Evolutionary conservation across 2,329 filamentous ascomycete genomes (phyloP).

Genomic region (Diplocarpon mali): DNA sequence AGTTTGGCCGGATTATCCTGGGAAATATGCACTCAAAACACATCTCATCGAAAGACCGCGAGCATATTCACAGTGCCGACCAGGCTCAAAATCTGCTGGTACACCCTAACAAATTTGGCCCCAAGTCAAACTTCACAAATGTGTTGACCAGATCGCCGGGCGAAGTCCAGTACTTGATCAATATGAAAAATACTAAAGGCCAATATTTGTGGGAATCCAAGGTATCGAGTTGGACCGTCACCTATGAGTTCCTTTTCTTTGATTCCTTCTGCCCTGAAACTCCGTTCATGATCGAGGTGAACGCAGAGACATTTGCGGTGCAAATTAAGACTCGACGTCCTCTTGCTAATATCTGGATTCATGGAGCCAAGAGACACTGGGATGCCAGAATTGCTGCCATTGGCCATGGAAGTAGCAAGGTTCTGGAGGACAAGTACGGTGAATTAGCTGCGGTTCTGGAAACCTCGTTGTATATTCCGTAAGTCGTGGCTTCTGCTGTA

Average conservation of each 20-base stretch:
- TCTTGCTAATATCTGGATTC: conserved; percentile 20
- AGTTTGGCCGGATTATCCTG: conserved; percentile 23
- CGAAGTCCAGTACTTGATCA: conserved; percentile 19
- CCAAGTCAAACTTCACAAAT: conserved; percentile 18
- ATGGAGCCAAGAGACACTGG: conserved; percentile 25
- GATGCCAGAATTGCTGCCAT: conserved; percentile 21
- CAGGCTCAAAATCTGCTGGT: conserved; percentile 2
- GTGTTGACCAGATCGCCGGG: conserved; percentile 18
- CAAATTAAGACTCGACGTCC: conserved; percentile 10
- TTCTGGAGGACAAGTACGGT: conserved; percentile 11
- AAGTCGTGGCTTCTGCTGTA: conserved; percentile 6
- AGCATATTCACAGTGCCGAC: neutral
- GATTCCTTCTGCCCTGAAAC: conserved; percentile 7
- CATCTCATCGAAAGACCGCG: neutral
- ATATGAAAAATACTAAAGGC: conserved; percentile 16
- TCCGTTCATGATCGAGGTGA: conserved; percentile 21
- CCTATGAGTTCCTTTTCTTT: conserved; percentile 21
- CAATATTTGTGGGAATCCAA: conserved; percentile 18
- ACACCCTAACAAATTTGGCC: neutral
- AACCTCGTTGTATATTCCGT: conserved; percentile 21
- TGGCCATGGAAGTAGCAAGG: conserved; percentile 8
- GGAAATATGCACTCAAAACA: conserved; percentile 1
- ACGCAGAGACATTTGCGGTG: conserved; percentile 21
- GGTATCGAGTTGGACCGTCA: conserved; percentile 12
- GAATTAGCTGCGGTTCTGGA: conserved; percentile 13